Evolutionary conservation across 345 rosid species (phyloP).

Genomic region (Citrus inodora): DNA sequence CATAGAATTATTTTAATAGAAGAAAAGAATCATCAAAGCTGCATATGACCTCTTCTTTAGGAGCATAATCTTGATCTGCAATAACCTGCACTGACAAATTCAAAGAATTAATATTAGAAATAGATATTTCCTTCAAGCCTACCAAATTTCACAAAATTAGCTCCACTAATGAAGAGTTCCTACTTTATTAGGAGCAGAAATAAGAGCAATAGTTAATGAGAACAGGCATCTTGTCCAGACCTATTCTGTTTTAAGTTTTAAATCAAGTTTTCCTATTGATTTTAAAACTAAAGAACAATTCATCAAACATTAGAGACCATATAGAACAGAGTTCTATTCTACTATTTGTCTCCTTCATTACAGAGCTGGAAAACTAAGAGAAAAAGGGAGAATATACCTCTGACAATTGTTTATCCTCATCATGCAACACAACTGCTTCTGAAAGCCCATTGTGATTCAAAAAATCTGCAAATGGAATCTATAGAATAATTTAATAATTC

Average conservation of each 20-base stretch:
- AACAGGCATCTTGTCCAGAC: background rate
- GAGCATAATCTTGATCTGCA: conserved; percentile 69
- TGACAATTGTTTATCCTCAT: conserved; percentile 59
- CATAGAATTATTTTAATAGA: background rate
- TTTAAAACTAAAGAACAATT: background rate
- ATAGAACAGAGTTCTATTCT: background rate
- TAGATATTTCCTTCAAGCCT: background rate
- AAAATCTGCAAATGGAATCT: conserved; percentile 96
- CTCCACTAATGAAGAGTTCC: background rate
- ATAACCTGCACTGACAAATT: conserved; percentile 48
- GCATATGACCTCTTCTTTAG: conserved; percentile 70
- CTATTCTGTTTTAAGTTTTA: background rate
- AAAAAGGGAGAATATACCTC: conserved; percentile 47
- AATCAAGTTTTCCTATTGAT: background rate
- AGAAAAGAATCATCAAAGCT: conserved; percentile 1
- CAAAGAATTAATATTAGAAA: conserved; percentile 8
- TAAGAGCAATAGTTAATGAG: background rate
- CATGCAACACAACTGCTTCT: conserved; percentile 53
- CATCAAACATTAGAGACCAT: background rate
- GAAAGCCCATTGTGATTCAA: conserved; percentile 75
- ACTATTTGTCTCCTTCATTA: background rate
- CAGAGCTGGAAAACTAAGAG: background rate
- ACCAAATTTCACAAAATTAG: background rate
- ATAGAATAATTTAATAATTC: conserved; percentile 26
- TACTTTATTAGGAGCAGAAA: background rate